These are phyloP conservation scores for Silene vulgaris DNA, from an alignment of 179 eudicot species.

Conservation along the genomic window DNA sequence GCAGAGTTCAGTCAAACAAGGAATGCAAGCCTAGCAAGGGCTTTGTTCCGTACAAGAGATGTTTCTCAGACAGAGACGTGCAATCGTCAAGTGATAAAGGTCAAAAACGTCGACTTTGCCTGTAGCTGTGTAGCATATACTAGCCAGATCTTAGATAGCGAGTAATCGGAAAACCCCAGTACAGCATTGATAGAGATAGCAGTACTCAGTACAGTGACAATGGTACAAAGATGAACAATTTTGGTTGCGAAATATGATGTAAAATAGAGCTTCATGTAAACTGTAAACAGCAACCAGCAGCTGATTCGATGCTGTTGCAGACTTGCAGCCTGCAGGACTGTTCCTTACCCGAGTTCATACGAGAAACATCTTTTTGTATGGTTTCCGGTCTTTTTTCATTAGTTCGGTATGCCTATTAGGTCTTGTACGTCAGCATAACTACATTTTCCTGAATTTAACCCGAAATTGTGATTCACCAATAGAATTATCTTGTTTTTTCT, in stretches of 20 bases:
- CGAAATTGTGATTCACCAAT: too few relatives aligned
- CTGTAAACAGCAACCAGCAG: not conserved
- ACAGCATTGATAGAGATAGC: slow-evolving; percentile 17
- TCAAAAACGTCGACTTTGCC: slow-evolving; percentile 54
- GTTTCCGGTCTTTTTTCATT: not conserved
- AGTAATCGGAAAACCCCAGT: not conserved
- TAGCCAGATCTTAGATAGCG: not conserved
- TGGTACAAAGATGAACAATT: slow-evolving; percentile 16
- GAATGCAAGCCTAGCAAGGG: slow-evolving; percentile 38
- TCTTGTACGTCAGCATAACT: not conserved
- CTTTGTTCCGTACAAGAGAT: slow-evolving; percentile 84
- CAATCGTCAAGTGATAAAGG: slow-evolving; percentile 27
- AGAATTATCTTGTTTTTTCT: not conserved
- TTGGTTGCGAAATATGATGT: slow-evolving; percentile 17
- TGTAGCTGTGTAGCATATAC: slow-evolving; percentile 28
- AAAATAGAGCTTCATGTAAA: slow-evolving; percentile 10
- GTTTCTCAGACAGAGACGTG: slow-evolving; percentile 41
- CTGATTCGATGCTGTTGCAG: too few relatives aligned
- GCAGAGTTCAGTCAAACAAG: slow-evolving; percentile 16
- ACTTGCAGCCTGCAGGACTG: too few relatives aligned
- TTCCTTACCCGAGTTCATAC: not conserved
- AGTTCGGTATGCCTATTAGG: not conserved
- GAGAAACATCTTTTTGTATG: not conserved
- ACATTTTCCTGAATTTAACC: not conserved
- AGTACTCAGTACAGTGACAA: slow-evolving; percentile 14